phyloP scores from a whole-genome alignment of 116 monocot species.

The Dioscorea cayenensis region DNA sequence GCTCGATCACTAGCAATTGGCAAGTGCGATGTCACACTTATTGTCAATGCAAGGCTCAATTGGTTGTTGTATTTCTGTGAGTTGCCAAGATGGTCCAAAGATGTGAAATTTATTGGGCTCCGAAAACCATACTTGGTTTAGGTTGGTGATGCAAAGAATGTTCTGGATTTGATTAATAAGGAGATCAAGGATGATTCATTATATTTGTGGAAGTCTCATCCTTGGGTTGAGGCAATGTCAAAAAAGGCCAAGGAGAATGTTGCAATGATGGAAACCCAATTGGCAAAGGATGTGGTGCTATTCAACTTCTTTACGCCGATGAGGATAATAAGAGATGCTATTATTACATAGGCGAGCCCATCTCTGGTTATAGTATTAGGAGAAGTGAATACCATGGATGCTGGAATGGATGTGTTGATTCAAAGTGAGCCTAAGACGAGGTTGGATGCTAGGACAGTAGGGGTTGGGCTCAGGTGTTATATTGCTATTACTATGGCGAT shows the following conservation, averaged over 20 bases:
- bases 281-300: slow-evolving; percentile 70
- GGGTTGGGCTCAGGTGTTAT: no score
- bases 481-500: no score
- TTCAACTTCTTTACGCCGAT: slow-evolving; percentile 91
- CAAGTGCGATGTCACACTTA: slow-evolving; percentile 60
- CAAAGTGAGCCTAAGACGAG: no score
- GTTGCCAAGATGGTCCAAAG: slow-evolving; percentile 78
- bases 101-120: slow-evolving; percentile 85
- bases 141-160: slow-evolving; percentile 63
- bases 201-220: slow-evolving; percentile 68
- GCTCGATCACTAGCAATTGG: slow-evolving; percentile 85
- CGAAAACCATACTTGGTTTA: slow-evolving; percentile 78
- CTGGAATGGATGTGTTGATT: no score
- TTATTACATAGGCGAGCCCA: slow-evolving; percentile 62
- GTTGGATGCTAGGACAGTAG: no score
- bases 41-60: slow-evolving; percentile 83
- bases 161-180: slow-evolving; percentile 59
- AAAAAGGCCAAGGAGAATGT: slow-evolving; percentile 82
- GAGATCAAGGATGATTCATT: slow-evolving; percentile 87
- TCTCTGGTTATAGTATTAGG: no score
- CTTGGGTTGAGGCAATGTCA: slow-evolving; percentile 81
- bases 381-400: no score
- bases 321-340: slow-evolving; percentile 87
- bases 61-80: slow-evolving; percentile 93
- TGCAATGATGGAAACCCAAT: slow-evolving; percentile 62